Base-by-base conservation (phyloP, 2,329 filamentous ascomycete species). In the Diaporthe batatas region DNA sequence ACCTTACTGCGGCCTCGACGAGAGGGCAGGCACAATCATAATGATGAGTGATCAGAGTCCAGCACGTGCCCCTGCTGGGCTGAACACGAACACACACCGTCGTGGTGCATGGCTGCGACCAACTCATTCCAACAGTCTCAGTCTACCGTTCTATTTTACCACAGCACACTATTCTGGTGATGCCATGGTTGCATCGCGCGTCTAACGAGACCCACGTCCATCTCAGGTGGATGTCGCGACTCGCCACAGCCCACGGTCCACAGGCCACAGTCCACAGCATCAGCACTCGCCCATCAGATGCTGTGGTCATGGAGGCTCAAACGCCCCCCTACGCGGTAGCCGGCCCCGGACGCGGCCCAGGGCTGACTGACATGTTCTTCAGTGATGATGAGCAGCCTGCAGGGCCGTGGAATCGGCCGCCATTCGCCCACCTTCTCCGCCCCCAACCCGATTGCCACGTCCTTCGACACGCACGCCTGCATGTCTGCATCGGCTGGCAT, bases 301-400 rank as follows among this genome's bases (percentile, higher is more conserved):
- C 36, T 8, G 62, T 51, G 44, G n/a, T 25, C 47, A 34, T 67
- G 47, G 62, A 67, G 62, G 62, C 62, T 67, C 62, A 67, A 67
- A 67, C 62, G 32, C 47, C 47, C 51, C 29, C 51, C 29, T 44
- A n/a, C n/a, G n/a, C n/a, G n/a, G n/a, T 6, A 42, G 39, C 62
- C 51, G 59, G 59, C 62, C 62, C 62, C 44, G n/a, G 62, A 39
- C 32, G n/a, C 62, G 62, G 62, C 62, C 62, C 62, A 65, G 44
- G 42, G 59, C 57, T 65, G 59, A 65, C 44, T 51, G 62, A 34
- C 62, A 65, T 65, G 86, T 77, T 94, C 91, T 67, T 92, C 88
- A 23, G 93, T 84, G 70, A 93, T 88, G 47, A 93, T 88, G 47
- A 93, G 81, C 1, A 91, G 86, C 11, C 29, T 29, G 36, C 36